Evolutionary conservation across 2,329 filamentous ascomycete genomes (phyloP), one percentile per base, ranked within the genome.

Genomic region (Mycocentrospora acerina): DNA sequence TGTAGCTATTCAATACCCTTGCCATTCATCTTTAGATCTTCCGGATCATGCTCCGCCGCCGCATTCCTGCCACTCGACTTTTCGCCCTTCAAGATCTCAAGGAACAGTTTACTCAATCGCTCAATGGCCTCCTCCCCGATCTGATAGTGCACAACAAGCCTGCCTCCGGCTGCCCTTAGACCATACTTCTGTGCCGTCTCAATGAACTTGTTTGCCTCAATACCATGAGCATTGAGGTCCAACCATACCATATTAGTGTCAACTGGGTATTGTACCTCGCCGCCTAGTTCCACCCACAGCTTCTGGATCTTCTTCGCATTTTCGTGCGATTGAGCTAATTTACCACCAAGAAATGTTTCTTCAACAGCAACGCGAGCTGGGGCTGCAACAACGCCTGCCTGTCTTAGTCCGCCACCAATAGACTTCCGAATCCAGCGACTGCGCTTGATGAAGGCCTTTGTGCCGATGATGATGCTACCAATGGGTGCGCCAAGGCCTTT

Each of bases 211-310:
- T 77, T 73, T 4, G 62, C 62, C 3, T 71, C 69, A 22, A 83
- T 62, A 0, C 79, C 78, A 9, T 79, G 77, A 1, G 76, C 76
- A 19, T 81, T 77, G 12, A 93, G 71, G 63, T 94, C 84, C 41
- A 94, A 59, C 88, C 88, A 95, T 24, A 88, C 81, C 87, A 95
- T 94, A 69, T 95, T 95, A n/a, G 89, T 94, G 60, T 95, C 83
- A 1, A 86, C 83, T 0, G 86, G 84, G 42, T 83, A 75, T 14
- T 75, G 67, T 40, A 89, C 68, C 66, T 78, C 80, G 1, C 88
- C 89, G 4, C 88, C 88, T 35, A 83, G 72, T 12, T 69, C 70
- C 4, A 73, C 77, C 89, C 89, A 95, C 48, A 86, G 65, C 22
- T 73, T 69, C 17, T 77, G 81, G 16, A 90, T 73, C 52, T 71